Percentiles rank a stretch among this genome's conserved stretches.
Conservation (phyloP, 208 protist genomes). For the Lotmaria passim region DNA sequence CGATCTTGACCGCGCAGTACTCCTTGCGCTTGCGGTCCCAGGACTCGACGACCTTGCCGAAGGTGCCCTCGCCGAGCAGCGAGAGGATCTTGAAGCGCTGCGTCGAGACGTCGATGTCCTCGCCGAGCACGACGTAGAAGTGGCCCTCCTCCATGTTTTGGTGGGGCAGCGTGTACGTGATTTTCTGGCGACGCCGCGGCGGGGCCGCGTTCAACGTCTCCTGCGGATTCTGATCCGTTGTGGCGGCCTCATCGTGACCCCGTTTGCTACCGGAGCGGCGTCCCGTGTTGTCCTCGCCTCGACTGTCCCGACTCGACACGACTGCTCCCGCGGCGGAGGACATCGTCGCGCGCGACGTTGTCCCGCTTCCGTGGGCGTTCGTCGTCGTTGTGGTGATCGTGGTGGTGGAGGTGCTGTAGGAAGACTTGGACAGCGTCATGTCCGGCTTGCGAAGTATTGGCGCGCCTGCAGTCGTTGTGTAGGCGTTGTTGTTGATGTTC, state of each 20-base stretch:
- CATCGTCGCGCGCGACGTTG: background rate
- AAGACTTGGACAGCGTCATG: conserved; percentile 7
- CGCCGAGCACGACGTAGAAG: conserved; percentile 90
- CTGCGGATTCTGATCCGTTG: conserved; percentile 20
- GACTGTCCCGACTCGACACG: background rate
- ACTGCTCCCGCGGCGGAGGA: background rate
- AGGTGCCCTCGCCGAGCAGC: conserved; percentile 87
- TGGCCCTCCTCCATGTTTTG: conserved; percentile 91
- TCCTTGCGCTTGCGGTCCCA: conserved; percentile 89
- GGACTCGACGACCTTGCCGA: conserved; percentile 89
- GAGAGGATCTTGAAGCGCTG: conserved; percentile 91
- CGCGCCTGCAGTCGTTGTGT: conserved; percentile 18
- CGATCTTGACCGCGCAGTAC: conserved; percentile 91
- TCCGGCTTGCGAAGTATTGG: conserved; percentile 17
- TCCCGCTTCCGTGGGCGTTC: background rate
- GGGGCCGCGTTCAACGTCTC: conserved; percentile 4
- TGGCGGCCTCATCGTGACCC: conserved; percentile 4
- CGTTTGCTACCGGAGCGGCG: conserved; percentile 19
- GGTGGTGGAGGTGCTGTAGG: background rate
- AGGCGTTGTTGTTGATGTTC: conserved; percentile 24
- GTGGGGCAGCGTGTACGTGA: conserved; percentile 60
- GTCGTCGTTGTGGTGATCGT: background rate
- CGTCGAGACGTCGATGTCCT: conserved; percentile 88
- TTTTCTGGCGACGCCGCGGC: conserved; percentile 4
- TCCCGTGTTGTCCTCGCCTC: background rate